phyloP scores from a whole-genome alignment of 2,329 filamentous ascomycete species.

The Exophiala lecanii-corni region DNA sequence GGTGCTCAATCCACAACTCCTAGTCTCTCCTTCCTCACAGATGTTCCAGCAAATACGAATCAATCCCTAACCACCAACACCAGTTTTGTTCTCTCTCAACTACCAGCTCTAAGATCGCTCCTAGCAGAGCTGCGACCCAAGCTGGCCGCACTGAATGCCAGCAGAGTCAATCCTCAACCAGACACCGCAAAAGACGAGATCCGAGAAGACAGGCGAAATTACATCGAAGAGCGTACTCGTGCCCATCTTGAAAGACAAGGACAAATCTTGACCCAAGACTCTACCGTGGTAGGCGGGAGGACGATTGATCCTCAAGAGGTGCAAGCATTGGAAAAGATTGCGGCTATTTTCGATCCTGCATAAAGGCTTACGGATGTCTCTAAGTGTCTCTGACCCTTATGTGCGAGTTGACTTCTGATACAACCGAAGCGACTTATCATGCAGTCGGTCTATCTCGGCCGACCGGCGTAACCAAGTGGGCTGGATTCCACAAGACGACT shows the following conservation, averaged over 20 bases:
- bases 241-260: constrained; percentile 64
- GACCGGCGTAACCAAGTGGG: too few species aligned
- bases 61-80: constrained; percentile 44
- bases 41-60: constrained; percentile 39
- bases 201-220: constrained; percentile 68
- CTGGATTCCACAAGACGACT: background rate
- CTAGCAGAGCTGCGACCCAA: constrained; percentile 64
- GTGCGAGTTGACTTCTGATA: too few species aligned
- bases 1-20: constrained; percentile 23
- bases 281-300: constrained; percentile 15
- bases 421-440: too few species aligned
- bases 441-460: too few species aligned
- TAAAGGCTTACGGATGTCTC: too few species aligned
- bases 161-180: constrained; percentile 29
- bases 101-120: constrained; percentile 70
- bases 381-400: too few species aligned
- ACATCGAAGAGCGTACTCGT: constrained; percentile 75
- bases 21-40: constrained; percentile 55
- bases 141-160: constrained; percentile 42
- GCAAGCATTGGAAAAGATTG: constrained; percentile 26
- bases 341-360: constrained; percentile 24
- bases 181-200: constrained; percentile 48
- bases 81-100: constrained; percentile 73
- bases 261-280: constrained; percentile 10
- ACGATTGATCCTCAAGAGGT: constrained; percentile 23